Base-by-base conservation (phyloP, 768 basidiomycete species). In the Tremella yokohamensis region DNA sequence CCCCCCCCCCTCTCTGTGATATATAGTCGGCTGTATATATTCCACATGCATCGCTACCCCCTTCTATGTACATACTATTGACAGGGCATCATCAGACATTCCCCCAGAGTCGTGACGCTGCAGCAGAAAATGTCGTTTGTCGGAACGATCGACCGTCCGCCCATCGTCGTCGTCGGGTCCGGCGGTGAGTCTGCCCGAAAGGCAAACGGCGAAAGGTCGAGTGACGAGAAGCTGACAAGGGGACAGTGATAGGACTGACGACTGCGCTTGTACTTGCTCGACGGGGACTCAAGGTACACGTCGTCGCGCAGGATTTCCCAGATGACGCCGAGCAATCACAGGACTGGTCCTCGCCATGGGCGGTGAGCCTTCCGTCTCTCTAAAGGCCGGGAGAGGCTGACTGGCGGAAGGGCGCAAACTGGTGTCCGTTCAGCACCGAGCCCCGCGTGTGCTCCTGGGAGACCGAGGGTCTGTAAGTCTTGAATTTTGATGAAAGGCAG, bases 281-380 rank as follows among this genome's bases (percentile, higher is more conserved):
- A 4, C 45, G 61, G 20, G 77, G 77, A 19, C 60, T 58, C 37
- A 53, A 52, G 34, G 66, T 76, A 4, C 67, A 59, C 8, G 54
- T 78, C 29, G 54, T 76, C 15, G 77, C 72, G 0, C 63, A 69
- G 39, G 77, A 78, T 57, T 44, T 76, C 20, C 75, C 77, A 0
- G 67, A 74, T 20, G 77, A 78, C 60, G 11, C 4, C 6, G 20
- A 49, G 0, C 34, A 60, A 22, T 64, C 60, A 13, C 54, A 60
- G 1, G 66, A 58, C 1, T 78, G 77, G 55, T 74, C 77, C 4
- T 62, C 58, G n/a, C 42, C 42, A 45, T 37, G 16, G n/a, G 25
- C 9, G 9, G 26, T 53, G 19, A 24, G 39, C 40, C 13, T 16
- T 12, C 15, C 22, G n/a, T 3, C 24, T n/a, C 42, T n/a, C n/a